Base-by-base conservation (phyloP, 192 early-diverging fungal genomes). In the Backusella luteola region DNA sequence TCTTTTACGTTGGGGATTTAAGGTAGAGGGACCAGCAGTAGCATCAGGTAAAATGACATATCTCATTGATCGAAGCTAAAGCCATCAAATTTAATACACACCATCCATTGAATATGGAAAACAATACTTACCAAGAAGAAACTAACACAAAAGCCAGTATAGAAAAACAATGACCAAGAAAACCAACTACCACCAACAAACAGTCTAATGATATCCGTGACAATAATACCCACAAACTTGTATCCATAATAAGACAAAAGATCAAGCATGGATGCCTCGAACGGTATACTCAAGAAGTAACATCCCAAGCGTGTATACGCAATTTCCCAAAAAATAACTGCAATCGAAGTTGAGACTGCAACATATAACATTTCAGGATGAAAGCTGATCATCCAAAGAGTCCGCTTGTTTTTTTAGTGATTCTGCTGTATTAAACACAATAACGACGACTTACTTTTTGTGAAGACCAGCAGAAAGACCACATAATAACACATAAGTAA, bases 191-290 rank as follows among this genome's bases (percentile, higher is more conserved):
- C 83, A 2, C 82, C 87, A 4, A 79, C 80, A 74, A 89, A 66
- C 52, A 89, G 73, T 78, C 85, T 80, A 77, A 76, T 74, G 76
- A 73, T 80, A 79, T 75, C 44, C 4, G 85, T 85, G 1, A 88
- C 66, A 34, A 94, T 93, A 41, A 85, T 86, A 12, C 93, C 90
- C 34, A 99, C 90, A 90, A 96, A 99, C 86, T 97, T 98, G 86
- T 99, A 99, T 11, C 96, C 95, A 77, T 91, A 91, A 73, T 94
- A 97, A 15, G 94, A 91, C 73, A 97, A 78, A 56, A 97, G 84
- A 76, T 99, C 96, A 76, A 97, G 75, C n/a, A 96, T 89, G 12
- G 91, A 89, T 8, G 92, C 89, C 73, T 98, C 96, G 8, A 89
- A 87, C 2, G 91, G 81, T 67, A 99, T 93, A 70, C 87, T 95